phyloP scores from a whole-genome alignment of 208 protist genomes.

The Trypanosoma scelopori region DNA sequence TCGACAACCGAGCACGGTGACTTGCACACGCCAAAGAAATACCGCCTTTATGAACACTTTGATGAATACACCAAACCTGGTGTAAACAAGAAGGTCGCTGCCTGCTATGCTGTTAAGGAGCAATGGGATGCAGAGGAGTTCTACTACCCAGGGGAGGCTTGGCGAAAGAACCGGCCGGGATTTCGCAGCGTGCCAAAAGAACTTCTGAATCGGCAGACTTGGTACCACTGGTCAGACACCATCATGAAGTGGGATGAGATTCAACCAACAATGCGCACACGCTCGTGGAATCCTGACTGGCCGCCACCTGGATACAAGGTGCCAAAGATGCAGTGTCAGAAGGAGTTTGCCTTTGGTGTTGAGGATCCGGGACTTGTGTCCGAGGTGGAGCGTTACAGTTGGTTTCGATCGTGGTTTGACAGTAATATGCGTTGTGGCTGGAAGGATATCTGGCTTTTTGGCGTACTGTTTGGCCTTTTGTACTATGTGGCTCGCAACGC shows the following conservation, averaged over 20 bases:
- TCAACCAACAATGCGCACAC: conserved; percentile 77
- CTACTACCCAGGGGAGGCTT: conserved; percentile 89
- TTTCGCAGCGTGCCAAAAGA: conserved; percentile 89
- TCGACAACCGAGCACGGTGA: conserved; percentile 60
- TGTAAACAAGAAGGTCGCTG: conserved; percentile 70
- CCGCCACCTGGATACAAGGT: conserved; percentile 84
- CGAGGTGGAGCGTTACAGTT: conserved; percentile 87
- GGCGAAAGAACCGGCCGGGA: conserved; percentile 78
- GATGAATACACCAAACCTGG: conserved; percentile 90
- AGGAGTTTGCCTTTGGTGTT: conserved; percentile 83
- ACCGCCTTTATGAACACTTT: conserved; percentile 89
- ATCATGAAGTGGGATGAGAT: conserved; percentile 88
- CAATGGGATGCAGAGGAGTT: conserved; percentile 89
- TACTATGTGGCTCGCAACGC: conserved; percentile 66
- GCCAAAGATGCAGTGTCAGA: conserved; percentile 82
- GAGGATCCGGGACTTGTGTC: conserved; percentile 80
- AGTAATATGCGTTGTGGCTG: conserved; percentile 84
- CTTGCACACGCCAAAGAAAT: conserved; percentile 77
- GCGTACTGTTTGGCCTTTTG: conserved; percentile 51
- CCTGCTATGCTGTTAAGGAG: conserved; percentile 78
- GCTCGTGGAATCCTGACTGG: conserved; percentile 88
- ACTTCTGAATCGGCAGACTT: conserved; percentile 84
- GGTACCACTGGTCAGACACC: conserved; percentile 89
- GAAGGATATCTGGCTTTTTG: conserved; percentile 74
- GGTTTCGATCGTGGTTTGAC: conserved; percentile 83